Base-by-base conservation (phyloP, 192 early-diverging fungal species). In the Backusella westeae region DNA sequence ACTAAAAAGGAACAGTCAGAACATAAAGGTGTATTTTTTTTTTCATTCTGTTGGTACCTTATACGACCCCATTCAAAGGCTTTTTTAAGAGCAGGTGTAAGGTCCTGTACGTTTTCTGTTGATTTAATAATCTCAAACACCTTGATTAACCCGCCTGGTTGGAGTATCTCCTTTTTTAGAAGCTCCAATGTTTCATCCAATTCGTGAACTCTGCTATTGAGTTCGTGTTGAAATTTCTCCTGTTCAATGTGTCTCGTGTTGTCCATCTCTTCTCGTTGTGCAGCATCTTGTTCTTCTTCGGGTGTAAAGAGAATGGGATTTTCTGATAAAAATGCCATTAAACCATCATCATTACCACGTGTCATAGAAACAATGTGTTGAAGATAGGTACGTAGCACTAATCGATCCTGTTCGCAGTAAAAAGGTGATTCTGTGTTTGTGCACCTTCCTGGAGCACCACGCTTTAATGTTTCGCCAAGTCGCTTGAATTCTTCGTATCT, bases 41-140 rank as follows among this genome's bases (percentile, higher is more conserved):
- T 6, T 52, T 21, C 71, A 32, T 32, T 32, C 2, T 32, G 1
- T 32, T 32, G 32, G 32, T 81, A 85, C 84, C 74, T 85, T 73
- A 87, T 86, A 53, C 83, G 79, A 19, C 84, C 88, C 85, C 85
- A 89, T 52, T 89, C 88, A 77, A 88, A 81, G 6, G 81, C 74
- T 6, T 78, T 81, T 66, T 84, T 81, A 29, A 87, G 80, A 23
- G 84, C 69, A 1, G 26, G 26, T 0, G 88, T 87, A n/a, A 89
- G 73, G 35, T 87, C 74, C 1, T 79, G 21, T 32, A 84, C 69
- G 4, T 78, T 59, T 3, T 53, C 21, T 21, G 82, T 81, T 21
- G 73, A 67, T 69, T 85, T 80, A 41, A 85, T 81, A 0, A 46
- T 72, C 1, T 77, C 44, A 46, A 81, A 74, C 12, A 85, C 32